Evolutionary conservation across 2,329 filamentous ascomycete species (phyloP).

Genomic region (Exophiala sideris): DNA sequence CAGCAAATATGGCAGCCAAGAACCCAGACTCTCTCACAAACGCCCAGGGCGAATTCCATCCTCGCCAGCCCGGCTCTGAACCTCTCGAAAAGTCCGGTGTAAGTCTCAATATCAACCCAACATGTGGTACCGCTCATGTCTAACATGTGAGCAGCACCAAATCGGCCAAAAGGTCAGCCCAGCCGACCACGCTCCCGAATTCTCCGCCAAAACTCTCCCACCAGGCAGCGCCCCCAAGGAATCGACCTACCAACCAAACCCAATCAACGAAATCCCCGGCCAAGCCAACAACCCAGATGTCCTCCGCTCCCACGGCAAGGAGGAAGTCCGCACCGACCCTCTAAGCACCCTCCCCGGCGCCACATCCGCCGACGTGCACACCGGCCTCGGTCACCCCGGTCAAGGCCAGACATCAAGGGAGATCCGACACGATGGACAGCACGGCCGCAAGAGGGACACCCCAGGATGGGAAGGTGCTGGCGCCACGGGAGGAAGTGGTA

Average conservation of each 20-base stretch:
- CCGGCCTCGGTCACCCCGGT: constrained; percentile 51
- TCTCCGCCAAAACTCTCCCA: constrained; percentile 58
- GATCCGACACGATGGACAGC: constrained; percentile 45
- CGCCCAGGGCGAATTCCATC: constrained; percentile 55
- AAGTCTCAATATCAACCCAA: constrained; percentile 33
- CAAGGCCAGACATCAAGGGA: constrained; percentile 50
- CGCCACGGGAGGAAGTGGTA: constrained; percentile 15
- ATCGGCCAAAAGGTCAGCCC: constrained; percentile 57
- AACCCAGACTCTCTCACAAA: constrained; percentile 55
- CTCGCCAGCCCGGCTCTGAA: constrained; percentile 49
- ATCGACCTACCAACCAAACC: constrained; percentile 37
- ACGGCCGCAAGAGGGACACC: constrained; percentile 40
- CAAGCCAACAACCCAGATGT: constrained; percentile 41
- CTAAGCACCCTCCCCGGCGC: constrained; percentile 49
- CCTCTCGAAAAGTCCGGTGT: constrained; percentile 56
- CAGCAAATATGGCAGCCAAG: constrained; percentile 40
- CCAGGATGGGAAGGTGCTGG: constrained; percentile 46
- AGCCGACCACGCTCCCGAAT: constrained; percentile 59
- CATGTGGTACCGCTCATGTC: background rate
- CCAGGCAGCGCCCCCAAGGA: constrained; percentile 60
- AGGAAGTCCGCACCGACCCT: constrained; percentile 41
- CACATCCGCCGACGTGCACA: constrained; percentile 53
- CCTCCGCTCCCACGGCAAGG: constrained; percentile 41
- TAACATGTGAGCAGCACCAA: constrained; percentile 54
- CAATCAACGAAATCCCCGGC: constrained; percentile 34